Base-by-base conservation (phyloP, 768 basidiomycete species). In the Termitomyces sp. region DNA sequence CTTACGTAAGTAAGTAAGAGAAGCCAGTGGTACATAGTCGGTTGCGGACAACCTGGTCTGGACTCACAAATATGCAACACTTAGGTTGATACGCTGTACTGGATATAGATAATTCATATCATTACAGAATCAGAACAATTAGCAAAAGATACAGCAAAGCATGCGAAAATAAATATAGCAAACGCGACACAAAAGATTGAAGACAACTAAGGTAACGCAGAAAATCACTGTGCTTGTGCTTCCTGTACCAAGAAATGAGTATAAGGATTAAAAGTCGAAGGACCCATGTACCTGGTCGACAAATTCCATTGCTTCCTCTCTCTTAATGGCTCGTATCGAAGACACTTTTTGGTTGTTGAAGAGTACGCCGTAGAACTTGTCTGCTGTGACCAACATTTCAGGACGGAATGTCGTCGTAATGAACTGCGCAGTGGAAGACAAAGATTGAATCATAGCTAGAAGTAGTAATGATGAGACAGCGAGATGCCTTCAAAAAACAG, bases 391-490 rank as follows among this genome's bases (percentile, higher is more conserved):
- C 58, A 98, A 78, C 90, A 99, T 94, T 74, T 99, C 97, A 0
- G 95, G 91, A 58, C 95, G 83, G 83, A 99, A 99, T 3, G 97
- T 99, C 2, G 97, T 99, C 33, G 93, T 96, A 69, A 99, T 95
- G 73, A 98, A 98, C 70, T 99, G 97, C 0, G 90, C 96, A 0
- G 86, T 87, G 6, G 83, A 78, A 0, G 95, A 81, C 18, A 98
- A 80, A 13, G 90, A 90, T 69, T 94, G 87, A 63, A 99, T 98
- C 96, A 98, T 98, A 4, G 86, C 88, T 91, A 33, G 51, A n/a
- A 18, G 30, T 56, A 20, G 24, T 14, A 22, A 33, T n/a, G 50
- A 32, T 7, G 53, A 12, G 35, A 52, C 20, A 56, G 35, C 3
- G 8, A 54, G 13, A 32, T 20, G 18, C 9, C 0, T 20, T n/a